Conservation (phyloP, 352 stramenopile species). For the Globisporangium parvum region DNA sequence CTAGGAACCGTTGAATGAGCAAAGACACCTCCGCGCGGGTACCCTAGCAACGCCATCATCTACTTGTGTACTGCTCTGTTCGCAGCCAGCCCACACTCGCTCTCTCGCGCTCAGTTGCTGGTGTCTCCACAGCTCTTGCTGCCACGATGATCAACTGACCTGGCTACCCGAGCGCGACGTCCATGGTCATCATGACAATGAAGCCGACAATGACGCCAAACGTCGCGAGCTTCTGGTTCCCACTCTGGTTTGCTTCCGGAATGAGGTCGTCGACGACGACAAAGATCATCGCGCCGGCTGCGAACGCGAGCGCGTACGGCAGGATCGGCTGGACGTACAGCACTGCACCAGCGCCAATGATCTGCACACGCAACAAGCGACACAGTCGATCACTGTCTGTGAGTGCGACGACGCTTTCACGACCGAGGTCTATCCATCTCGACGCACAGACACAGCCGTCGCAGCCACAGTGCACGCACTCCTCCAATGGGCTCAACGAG, state of each 20-base stretch:
- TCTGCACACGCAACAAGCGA: constrained; percentile 20
- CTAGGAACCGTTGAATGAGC: too few species aligned
- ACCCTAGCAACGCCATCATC: background rate
- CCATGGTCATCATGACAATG: constrained; percentile 91
- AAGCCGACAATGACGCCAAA: constrained; percentile 86
- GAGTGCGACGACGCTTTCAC: too few species aligned
- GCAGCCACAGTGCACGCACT: too few species aligned
- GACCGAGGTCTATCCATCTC: too few species aligned
- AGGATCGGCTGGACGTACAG: constrained; percentile 85
- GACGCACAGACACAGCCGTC: background rate
- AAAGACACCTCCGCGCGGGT: too few species aligned
- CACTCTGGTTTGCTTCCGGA: constrained; percentile 82
- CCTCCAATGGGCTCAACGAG: constrained; percentile 86
- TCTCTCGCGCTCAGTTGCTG: too few species aligned
- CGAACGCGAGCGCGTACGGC: constrained; percentile 89
- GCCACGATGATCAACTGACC: too few species aligned
- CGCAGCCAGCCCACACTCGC: too few species aligned
- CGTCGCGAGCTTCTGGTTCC: constrained; percentile 85
- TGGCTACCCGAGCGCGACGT: constrained; percentile 76
- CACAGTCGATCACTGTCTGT: too few species aligned
- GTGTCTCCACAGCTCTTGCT: too few species aligned
- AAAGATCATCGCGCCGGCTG: constrained; percentile 89
- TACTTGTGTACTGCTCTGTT: background rate
- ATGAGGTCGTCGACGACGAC: constrained; percentile 91
- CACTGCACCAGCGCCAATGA: constrained; percentile 79